Percentiles rank a stretch among this genome's conserved stretches.
Evolutionary conservation across 1,139 yeast species (phyloP).

Genomic region (Kurtzmaniella quercitrusa): DNA sequence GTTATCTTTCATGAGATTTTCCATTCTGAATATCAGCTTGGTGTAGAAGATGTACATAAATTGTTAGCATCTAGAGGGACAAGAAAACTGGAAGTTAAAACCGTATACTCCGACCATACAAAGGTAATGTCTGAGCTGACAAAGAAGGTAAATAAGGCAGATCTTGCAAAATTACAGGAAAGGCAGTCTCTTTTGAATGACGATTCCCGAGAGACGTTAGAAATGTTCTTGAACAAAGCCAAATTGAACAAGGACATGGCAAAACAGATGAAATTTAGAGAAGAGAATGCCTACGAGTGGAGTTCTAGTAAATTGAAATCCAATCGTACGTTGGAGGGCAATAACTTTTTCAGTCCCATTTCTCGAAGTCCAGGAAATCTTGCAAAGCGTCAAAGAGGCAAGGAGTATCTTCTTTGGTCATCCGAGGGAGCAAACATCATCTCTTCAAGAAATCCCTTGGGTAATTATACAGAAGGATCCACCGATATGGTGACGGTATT

Average conservation of each 20-base stretch:
- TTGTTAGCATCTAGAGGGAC: not conserved
- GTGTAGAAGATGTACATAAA: not conserved
- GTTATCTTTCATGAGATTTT: not conserved
- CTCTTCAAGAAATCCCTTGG: slow-evolving; percentile 38
- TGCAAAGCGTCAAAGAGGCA: not conserved
- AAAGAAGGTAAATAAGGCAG: slow-evolving; percentile 13
- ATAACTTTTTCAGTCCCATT: slow-evolving; percentile 50
- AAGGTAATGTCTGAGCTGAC: slow-evolving; percentile 15
- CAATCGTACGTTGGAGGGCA: slow-evolving; percentile 38
- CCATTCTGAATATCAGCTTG: not conserved
- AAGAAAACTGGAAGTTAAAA: not conserved
- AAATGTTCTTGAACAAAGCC: slow-evolving; percentile 41
- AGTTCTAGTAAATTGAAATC: slow-evolving; percentile 28
- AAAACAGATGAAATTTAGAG: slow-evolving; percentile 44
- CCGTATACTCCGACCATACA: slow-evolving; percentile 21
- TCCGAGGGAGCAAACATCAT: slow-evolving; percentile 39
- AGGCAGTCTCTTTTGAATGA: slow-evolving; percentile 11
- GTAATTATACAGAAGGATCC: slow-evolving; percentile 21
- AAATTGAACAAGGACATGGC: slow-evolving; percentile 33
- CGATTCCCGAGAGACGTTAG: slow-evolving; percentile 14
- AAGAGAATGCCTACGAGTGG: slow-evolving; percentile 53
- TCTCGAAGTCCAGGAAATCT: not conserved
- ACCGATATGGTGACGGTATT: slow-evolving; percentile 47
- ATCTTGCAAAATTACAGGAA: slow-evolving; percentile 9
- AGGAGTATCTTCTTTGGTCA: slow-evolving; percentile 41